Conservation (phyloP, 2,329 filamentous ascomycete species). For the Fusarium haematococcum region DNA sequence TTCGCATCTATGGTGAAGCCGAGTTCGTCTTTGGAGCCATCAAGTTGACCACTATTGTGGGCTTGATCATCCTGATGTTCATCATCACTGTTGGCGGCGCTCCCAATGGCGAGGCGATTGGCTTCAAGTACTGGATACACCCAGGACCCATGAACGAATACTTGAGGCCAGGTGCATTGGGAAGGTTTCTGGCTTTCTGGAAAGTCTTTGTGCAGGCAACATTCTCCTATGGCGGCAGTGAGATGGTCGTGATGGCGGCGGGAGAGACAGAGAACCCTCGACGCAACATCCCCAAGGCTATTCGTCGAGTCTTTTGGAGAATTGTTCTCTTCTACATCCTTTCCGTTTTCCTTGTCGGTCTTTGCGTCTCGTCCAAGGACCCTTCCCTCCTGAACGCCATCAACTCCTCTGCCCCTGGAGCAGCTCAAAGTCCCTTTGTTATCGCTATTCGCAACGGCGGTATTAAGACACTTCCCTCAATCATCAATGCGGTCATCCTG, state of each 20-base stretch:
- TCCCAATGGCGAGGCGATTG: constrained; percentile 60
- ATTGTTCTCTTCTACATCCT: constrained; percentile 73
- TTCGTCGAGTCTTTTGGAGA: constrained; percentile 70
- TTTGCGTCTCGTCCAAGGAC: constrained; percentile 75
- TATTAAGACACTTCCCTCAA: constrained; percentile 71
- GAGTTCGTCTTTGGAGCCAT: constrained; percentile 72
- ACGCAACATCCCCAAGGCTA: constrained; percentile 74
- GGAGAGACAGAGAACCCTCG: constrained; percentile 74
- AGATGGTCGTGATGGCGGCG: constrained; percentile 72
- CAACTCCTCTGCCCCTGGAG: constrained; percentile 61
- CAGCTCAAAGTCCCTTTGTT: constrained; percentile 66
- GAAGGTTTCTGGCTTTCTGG: constrained; percentile 70
- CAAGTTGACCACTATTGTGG: constrained; percentile 69
- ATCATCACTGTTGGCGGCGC: constrained; percentile 65
- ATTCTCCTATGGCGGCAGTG: constrained; percentile 72
- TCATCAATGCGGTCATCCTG: constrained; percentile 77
- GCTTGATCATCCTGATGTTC: constrained; percentile 62
- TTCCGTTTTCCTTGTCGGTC: constrained; percentile 70
- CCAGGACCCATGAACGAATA: constrained; percentile 62
- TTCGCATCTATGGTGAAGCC: constrained; percentile 59
- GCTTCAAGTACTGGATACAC: constrained; percentile 54
- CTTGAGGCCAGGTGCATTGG: constrained; percentile 59
- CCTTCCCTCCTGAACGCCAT: constrained; percentile 66
- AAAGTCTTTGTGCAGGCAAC: constrained; percentile 67
- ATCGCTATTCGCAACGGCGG: constrained; percentile 75